phyloP scores from a whole-genome alignment of 2,329 filamentous ascomycete species.

The Zymoseptoria passerinii region DNA sequence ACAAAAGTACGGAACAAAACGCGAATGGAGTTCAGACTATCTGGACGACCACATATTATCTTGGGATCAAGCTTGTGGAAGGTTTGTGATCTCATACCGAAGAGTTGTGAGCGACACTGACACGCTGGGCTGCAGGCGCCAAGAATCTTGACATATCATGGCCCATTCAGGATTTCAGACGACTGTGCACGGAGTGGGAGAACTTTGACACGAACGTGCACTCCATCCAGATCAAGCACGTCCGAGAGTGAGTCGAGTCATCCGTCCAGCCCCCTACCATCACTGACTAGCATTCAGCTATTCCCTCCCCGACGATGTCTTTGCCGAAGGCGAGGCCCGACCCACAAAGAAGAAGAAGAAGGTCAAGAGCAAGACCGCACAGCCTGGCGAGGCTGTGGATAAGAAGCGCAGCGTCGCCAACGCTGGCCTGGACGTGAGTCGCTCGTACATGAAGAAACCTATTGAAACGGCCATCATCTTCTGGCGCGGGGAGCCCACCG shows the following conservation, averaged over 20 bases:
- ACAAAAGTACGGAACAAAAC: constrained; percentile 27
- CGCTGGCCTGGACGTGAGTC: constrained; percentile 41
- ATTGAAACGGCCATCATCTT: constrained; percentile 1
- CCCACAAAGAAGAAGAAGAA: constrained; percentile 37
- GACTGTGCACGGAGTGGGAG: constrained; percentile 66
- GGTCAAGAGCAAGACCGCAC: constrained; percentile 29
- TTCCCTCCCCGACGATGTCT: constrained; percentile 83
- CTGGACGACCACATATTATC: constrained; percentile 89
- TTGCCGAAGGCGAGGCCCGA: constrained; percentile 62
- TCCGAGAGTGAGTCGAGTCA: constrained; percentile 62
- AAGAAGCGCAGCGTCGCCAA: constrained; percentile 39
- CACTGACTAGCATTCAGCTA: constrained; percentile 48
- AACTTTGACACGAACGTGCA: constrained; percentile 69
- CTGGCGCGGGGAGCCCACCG: background rate
- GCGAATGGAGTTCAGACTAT: constrained; percentile 45
- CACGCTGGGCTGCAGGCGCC: constrained; percentile 40
- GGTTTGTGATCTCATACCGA: constrained; percentile 8
- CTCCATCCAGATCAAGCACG: constrained; percentile 71
- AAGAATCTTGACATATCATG: constrained; percentile 70
- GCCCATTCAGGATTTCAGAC: constrained; percentile 79
- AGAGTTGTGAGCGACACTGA: constrained; percentile 1
- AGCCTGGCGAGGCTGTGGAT: constrained; percentile 16
- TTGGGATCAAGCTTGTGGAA: constrained; percentile 67
- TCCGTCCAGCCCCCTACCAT: background rate
- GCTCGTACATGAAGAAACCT: background rate